Base-by-base conservation (phyloP, 495 filamentous ascomycete species). In the Talaromyces proteolyticus region DNA sequence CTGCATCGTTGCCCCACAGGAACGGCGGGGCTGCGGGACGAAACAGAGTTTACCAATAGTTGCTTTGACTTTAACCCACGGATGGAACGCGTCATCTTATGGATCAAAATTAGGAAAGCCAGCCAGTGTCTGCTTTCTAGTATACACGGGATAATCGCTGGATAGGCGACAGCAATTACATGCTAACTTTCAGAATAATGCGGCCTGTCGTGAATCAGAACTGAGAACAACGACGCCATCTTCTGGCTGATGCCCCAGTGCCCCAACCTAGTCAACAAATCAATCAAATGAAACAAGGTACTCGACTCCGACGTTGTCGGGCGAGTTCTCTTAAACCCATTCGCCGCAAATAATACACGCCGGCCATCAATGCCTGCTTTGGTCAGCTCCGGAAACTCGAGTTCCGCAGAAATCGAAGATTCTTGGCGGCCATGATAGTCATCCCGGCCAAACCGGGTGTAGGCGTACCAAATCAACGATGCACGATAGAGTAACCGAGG, bases 401-500 rank as follows among this genome's bases (percentile, higher is more conserved):
- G 5, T 14, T 17, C 43, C 17, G 17, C 14, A 25, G 43, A n/a
- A 29, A 7, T 16, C 4, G 23, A 25, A 3, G 23, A 23, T 51
- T 52, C 1, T 29, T 22, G 0, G n/a, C n/a, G n/a, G n/a, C n/a
- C n/a, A n/a, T n/a, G n/a, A n/a, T n/a, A n/a, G 24, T 45, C 47
- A 60, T 58, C 47, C 58, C 58, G 16, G n/a, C 21, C 58, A 60
- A 58, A 19, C 26, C 55, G 21, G 50, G 58, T 49, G 49, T 53
- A 20, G 54, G 50, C 18, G 56, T 16, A 18, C 50, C 54, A 60
- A 2, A 57, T 36, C 5, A 48, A 34, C 11, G 54, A 54, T 10
- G 54, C 54, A 1, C 49, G 57, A 22, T 49, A 57, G 10, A 60
- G n/a, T 10, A 50, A 50, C 25, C 54, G 45, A 10, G 57, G 54